These are phyloP conservation scores for Trametes cubensis DNA, from an alignment of 768 basidiomycete genomes.

Conservation along the genomic window DNA sequence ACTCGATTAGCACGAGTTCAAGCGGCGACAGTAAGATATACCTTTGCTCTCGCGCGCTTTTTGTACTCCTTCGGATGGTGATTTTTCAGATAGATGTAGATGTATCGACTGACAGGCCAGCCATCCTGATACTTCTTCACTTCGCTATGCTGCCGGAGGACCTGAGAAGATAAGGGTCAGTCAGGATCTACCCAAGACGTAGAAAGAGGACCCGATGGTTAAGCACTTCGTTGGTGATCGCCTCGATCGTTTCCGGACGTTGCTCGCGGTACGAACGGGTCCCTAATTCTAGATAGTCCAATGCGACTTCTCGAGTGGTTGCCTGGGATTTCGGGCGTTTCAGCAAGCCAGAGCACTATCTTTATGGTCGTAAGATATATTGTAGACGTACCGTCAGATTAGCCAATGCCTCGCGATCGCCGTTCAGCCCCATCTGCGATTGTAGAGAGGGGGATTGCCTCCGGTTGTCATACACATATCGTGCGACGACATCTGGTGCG, in stretches of 20 bases:
- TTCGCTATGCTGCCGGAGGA: background rate
- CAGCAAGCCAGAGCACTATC: too few relatives aligned
- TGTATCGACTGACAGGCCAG: conserved; percentile 4
- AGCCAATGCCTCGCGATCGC: background rate
- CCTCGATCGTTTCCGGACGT: background rate
- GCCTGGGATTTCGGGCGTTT: background rate
- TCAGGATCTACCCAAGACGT: too few relatives aligned
- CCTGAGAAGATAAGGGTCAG: background rate
- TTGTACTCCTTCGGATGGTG: background rate
- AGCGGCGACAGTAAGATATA: too few relatives aligned
- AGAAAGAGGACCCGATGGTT: background rate
- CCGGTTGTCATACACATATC: background rate
- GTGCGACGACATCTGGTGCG: background rate
- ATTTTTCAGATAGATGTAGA: conserved; percentile 5
- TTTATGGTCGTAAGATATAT: background rate
- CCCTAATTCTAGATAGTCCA: background rate
- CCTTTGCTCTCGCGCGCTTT: background rate
- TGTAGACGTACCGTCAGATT: background rate
- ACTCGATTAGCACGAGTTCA: background rate
- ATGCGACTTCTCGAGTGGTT: background rate
- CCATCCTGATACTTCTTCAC: background rate
- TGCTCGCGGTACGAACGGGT: background rate
- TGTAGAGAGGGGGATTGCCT: background rate
- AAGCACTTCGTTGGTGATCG: background rate
- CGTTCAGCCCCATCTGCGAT: background rate